phyloP scores from a whole-genome alignment of 345 rosid genomes.

The Syzygium oleosum region DNA sequence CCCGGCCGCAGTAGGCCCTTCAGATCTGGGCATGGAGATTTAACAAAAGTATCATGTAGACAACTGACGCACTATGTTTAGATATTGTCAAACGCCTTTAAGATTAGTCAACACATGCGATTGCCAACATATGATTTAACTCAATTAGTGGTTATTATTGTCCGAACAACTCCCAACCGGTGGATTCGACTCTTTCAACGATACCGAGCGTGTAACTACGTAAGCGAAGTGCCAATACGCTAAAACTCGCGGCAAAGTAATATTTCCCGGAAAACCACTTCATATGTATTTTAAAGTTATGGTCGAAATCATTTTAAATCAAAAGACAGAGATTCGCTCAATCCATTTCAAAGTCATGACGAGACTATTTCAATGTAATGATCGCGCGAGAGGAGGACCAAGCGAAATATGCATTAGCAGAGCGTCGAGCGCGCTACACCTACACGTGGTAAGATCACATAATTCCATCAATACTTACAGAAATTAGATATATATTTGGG shows the following conservation, averaged over 20 bases:
- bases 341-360: too few relatives aligned
- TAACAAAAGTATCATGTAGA: background rate
- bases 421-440: background rate
- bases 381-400: background rate
- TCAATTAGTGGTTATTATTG: background rate
- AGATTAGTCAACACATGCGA: background rate
- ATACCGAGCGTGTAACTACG: background rate
- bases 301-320: background rate
- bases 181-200: background rate
- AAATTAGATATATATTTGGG: too few relatives aligned
- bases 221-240: background rate
- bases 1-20: too few relatives aligned
- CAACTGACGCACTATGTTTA: background rate
- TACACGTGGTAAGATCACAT: too few relatives aligned
- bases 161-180: background rate
- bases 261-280: fast-evolving
- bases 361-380: background rate
- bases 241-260: background rate
- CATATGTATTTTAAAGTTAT: background rate
- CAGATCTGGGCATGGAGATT: background rate
- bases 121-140: background rate
- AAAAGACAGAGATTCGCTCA: too few relatives aligned
- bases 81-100: background rate
- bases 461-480: too few relatives aligned
- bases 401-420: background rate